A percentile compares a stretch with the other conserved stretches of the same genome.
These are phyloP conservation scores for Botrytis squamosa DNA, from an alignment of 2,329 filamentous ascomycete genomes.

Conservation along the genomic window DNA sequence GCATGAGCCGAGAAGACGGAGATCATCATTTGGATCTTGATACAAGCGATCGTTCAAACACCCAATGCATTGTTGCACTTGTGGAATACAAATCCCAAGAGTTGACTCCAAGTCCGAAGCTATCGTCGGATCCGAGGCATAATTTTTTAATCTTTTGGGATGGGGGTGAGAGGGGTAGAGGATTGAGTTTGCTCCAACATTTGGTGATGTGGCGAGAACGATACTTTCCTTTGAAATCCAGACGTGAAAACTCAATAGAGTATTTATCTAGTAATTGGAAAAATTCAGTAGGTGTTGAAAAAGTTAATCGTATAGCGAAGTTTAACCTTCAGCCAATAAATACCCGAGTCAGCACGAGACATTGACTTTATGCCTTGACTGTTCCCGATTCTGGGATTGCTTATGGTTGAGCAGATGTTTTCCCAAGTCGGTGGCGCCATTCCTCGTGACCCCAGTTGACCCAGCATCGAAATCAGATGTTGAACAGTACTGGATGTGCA, in stretches of 20 bases:
- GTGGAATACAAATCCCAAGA: neutral
- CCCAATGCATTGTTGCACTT: neutral
- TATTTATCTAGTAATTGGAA: neutral
- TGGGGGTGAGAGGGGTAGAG: neutral
- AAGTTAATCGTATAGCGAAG: slow-evolving; percentile 3
- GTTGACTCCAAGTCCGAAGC: neutral
- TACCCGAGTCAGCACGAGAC: slow-evolving; percentile 10
- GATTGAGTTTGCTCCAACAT: neutral
- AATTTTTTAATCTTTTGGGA: neutral
- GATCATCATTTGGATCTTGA: slow-evolving; percentile 13
- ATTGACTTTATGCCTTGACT: slow-evolving; percentile 8
- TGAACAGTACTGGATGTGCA: neutral
- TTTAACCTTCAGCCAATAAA: slow-evolving; percentile 7
- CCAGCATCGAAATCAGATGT: neutral
- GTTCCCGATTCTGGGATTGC: neutral
- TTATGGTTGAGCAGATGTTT: slow-evolving; percentile 1
- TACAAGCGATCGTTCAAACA: neutral
- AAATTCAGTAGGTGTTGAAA: neutral
- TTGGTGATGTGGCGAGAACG: neutral
- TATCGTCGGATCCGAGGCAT: neutral
- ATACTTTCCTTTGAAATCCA: neutral
- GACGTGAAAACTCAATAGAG: neutral
- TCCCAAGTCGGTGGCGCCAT: slow-evolving; percentile 1
- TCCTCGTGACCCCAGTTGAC: neutral
- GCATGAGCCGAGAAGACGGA: slow-evolving; percentile 1